These are phyloP conservation scores for Saururus chinensis DNA, from an alignment of 164 flowering plant genomes.

Conservation along the genomic window DNA sequence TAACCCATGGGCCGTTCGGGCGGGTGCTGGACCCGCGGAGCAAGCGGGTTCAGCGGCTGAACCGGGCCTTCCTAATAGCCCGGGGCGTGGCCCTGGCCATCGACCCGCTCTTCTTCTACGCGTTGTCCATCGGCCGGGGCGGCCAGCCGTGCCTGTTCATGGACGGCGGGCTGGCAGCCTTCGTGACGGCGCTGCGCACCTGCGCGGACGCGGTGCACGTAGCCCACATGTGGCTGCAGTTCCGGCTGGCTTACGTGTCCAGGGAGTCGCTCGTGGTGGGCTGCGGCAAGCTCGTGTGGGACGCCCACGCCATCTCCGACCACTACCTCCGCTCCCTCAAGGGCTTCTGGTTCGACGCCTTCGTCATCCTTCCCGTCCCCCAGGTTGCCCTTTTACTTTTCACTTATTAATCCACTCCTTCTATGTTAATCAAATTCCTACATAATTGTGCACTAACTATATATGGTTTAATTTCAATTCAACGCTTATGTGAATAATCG, in stretches of 20 bases:
- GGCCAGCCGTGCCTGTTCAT: constrained; percentile 75
- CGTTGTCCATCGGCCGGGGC: constrained; percentile 57
- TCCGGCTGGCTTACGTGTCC: constrained; percentile 79
- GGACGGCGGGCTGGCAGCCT: constrained; percentile 66
- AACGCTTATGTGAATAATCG: no score
- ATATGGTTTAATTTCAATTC: no score
- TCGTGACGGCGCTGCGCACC: constrained; percentile 64
- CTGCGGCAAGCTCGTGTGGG: constrained; percentile 97
- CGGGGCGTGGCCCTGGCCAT: constrained; percentile 77
- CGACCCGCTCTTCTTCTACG: constrained; percentile 89
- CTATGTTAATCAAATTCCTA: background rate
- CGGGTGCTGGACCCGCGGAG: constrained; percentile 79
- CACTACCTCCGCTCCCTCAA: constrained; percentile 65
- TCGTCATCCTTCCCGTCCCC: constrained; percentile 85
- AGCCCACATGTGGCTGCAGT: constrained; percentile 77
- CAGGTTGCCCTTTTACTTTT: constrained; percentile 37
- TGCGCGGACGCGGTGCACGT: constrained; percentile 69
- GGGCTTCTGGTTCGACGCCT: constrained; percentile 89
- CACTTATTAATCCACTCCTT: background rate
- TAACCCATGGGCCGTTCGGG: background rate
- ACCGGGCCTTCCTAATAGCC: constrained; percentile 57
- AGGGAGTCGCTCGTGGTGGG: constrained; percentile 85
- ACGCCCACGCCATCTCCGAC: constrained; percentile 58
- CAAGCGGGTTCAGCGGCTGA: constrained; percentile 60
- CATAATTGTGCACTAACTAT: no score